phyloP scores from a whole-genome alignment of 164 flowering plant species.

The Saururus chinensis region DNA sequence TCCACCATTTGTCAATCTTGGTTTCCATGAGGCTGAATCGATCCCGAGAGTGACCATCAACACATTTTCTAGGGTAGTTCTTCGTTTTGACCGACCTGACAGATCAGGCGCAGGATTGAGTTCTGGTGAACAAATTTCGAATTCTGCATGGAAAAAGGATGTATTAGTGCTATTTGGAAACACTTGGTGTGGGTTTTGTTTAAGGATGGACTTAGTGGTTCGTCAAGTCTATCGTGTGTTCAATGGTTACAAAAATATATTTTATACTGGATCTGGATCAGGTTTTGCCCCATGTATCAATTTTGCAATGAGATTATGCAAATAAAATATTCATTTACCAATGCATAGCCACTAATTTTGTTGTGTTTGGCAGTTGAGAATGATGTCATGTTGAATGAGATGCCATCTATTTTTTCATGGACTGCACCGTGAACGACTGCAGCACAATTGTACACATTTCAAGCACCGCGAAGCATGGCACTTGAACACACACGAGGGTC shows the following conservation, averaged over 20 bases:
- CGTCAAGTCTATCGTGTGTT: slow-evolving; percentile 77
- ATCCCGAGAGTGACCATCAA: slow-evolving; percentile 51
- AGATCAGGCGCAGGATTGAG: background rate
- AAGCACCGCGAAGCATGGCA: no score
- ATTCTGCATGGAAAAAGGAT: slow-evolving; percentile 44
- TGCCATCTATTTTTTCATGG: slow-evolving; percentile 73
- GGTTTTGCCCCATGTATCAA: background rate
- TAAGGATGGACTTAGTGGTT: slow-evolving; percentile 79
- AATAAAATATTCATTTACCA: no score
- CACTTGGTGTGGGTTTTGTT: slow-evolving; percentile 95
- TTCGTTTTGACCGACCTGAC: slow-evolving; percentile 25
- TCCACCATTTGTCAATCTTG: slow-evolving; percentile 72
- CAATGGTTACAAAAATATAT: slow-evolving; percentile 32
- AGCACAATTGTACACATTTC: slow-evolving; percentile 44
- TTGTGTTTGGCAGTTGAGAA: slow-evolving; percentile 1
- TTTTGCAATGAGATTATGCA: background rate
- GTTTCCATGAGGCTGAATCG: slow-evolving; percentile 63
- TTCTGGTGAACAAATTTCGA: slow-evolving; percentile 17
- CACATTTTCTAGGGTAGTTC: slow-evolving; percentile 44
- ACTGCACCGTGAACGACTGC: slow-evolving; percentile 88
- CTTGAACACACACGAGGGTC: no score
- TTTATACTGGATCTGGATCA: slow-evolving; percentile 19
- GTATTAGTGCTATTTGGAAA: slow-evolving; percentile 81
- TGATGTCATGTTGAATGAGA: slow-evolving; percentile 21
- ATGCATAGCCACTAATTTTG: background rate